These are phyloP conservation scores for Penicillium sp. DNA, from an alignment of 2,329 filamentous ascomycete genomes.

Conservation along the genomic window DNA sequence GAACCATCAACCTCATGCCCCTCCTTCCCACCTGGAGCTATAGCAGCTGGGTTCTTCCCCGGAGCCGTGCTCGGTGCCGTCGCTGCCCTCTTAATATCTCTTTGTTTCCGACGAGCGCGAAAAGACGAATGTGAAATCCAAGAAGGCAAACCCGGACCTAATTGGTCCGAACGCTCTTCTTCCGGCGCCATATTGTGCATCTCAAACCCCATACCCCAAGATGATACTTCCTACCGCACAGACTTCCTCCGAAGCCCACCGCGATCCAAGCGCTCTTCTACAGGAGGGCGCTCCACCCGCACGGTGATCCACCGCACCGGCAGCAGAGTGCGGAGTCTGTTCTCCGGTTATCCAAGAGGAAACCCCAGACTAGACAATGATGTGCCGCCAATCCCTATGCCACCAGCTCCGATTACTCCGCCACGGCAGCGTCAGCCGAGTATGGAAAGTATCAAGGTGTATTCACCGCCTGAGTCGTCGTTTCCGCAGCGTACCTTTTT, in stretches of 20 bases:
- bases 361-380: constrained; percentile 22
- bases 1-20: constrained; percentile 27
- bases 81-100: constrained; percentile 52
- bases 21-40: constrained; percentile 41
- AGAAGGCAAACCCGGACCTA: constrained; percentile 25
- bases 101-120: constrained; percentile 32
- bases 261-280: constrained; percentile 22
- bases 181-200: constrained; percentile 37
- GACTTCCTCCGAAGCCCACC: constrained; percentile 38
- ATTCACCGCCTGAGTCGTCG: constrained; percentile 41
- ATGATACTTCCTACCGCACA: constrained; percentile 43
- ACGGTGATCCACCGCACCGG: constrained; percentile 37
- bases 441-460: constrained; percentile 49
- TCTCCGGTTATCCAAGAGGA: constrained; percentile 20
- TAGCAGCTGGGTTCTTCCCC: constrained; percentile 48
- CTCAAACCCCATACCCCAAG: constrained; percentile 44
- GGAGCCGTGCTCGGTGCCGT: constrained; percentile 48
- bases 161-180: constrained; percentile 34
- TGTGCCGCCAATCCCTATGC: constrained; percentile 17
- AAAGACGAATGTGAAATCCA: constrained; percentile 23
- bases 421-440: constrained; percentile 32
- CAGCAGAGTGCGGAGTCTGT: constrained; percentile 39
- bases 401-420: constrained; percentile 19
- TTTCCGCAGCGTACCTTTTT: constrained; percentile 27
- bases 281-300: constrained; percentile 30